A percentile compares a stretch with the other conserved stretches of the same genome.
phyloP scores from a whole-genome alignment of 805 yeast genomes.

The Nakazawaea wyomingensis region DNA sequence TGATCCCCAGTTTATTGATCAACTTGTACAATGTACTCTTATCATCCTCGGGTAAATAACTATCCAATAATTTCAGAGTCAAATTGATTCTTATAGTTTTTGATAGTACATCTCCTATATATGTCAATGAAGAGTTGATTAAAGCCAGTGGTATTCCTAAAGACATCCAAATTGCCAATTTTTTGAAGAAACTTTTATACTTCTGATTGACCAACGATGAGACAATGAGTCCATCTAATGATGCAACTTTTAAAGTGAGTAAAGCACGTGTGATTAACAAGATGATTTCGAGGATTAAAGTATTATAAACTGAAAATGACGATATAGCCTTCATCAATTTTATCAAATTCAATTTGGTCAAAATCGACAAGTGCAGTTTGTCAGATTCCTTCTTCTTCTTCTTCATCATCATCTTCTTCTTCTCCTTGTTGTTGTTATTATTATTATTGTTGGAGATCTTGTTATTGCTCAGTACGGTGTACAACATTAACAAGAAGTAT shows the following conservation, averaged over 20 bases:
- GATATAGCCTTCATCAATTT: constrained; percentile 1
- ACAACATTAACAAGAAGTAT: constrained; percentile 8
- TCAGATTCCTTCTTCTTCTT: background rate
- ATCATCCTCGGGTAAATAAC: constrained; percentile 65
- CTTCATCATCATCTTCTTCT: background rate
- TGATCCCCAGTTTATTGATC: constrained; percentile 48
- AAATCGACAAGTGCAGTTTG: background rate
- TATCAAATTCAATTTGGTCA: background rate
- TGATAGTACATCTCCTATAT: constrained; percentile 54
- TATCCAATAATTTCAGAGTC: constrained; percentile 57
- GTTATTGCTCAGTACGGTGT: constrained; percentile 9
- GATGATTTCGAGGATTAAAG: constrained; percentile 31
- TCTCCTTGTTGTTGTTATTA: background rate
- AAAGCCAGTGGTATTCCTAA: constrained; percentile 84
- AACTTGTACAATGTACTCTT: constrained; percentile 72
- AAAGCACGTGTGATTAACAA: constrained; percentile 65
- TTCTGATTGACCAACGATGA: constrained; percentile 72
- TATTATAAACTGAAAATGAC: constrained; percentile 2
- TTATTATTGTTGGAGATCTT: constrained; percentile 2
- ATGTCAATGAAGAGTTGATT: constrained; percentile 64
- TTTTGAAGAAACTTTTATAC: constrained; percentile 56
- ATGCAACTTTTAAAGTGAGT: constrained; percentile 76
- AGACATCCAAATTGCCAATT: constrained; percentile 71
- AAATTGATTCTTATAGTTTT: constrained; percentile 57
- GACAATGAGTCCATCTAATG: constrained; percentile 79